These are phyloP conservation scores for Epichloe scottii DNA, from an alignment of 2,329 filamentous ascomycete species.

Conservation along the genomic window DNA sequence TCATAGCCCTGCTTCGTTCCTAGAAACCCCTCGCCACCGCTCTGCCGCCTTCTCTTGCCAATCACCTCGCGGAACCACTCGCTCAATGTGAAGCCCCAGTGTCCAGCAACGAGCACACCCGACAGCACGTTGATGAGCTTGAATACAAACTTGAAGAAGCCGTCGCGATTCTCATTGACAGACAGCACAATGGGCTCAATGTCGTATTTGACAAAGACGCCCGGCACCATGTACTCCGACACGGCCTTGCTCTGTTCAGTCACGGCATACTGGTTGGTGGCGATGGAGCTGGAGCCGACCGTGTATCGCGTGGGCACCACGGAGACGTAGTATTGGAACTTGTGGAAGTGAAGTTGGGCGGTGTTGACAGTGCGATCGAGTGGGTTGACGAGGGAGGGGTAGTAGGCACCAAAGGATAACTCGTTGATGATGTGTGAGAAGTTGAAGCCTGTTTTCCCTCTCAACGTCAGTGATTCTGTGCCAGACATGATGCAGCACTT, in stretches of 20 bases:
- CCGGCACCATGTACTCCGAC: slow-evolving; percentile 60
- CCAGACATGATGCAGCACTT: background rate
- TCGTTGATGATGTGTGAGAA: slow-evolving; percentile 96
- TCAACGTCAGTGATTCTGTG: background rate
- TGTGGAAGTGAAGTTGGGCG: slow-evolving; percentile 72
- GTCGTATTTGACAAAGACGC: slow-evolving; percentile 97
- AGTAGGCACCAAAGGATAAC: slow-evolving; percentile 93
- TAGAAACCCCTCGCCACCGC: slow-evolving; percentile 35
- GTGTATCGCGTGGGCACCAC: slow-evolving; percentile 91
- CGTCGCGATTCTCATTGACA: slow-evolving; percentile 68
- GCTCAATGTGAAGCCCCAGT: slow-evolving; percentile 79
- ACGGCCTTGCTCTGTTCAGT: slow-evolving; percentile 72
- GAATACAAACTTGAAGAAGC: slow-evolving; percentile 62
- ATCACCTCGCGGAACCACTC: slow-evolving; percentile 56
- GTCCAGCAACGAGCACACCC: slow-evolving; percentile 83
- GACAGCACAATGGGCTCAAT: slow-evolving; percentile 89
- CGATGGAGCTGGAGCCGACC: slow-evolving; percentile 53
- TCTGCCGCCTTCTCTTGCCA: slow-evolving; percentile 34
- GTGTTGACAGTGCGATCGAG: slow-evolving; percentile 80
- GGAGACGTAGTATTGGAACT: slow-evolving; percentile 95
- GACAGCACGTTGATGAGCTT: slow-evolving; percentile 82
- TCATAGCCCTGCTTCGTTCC: slow-evolving; percentile 31
- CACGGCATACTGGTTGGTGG: slow-evolving; percentile 96
- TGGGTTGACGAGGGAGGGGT: slow-evolving; percentile 84
- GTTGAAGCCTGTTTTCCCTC: slow-evolving; percentile 61